Conservation (phyloP, 768 basidiomycete genomes). For the Termitomyces bulborhizus region DNA sequence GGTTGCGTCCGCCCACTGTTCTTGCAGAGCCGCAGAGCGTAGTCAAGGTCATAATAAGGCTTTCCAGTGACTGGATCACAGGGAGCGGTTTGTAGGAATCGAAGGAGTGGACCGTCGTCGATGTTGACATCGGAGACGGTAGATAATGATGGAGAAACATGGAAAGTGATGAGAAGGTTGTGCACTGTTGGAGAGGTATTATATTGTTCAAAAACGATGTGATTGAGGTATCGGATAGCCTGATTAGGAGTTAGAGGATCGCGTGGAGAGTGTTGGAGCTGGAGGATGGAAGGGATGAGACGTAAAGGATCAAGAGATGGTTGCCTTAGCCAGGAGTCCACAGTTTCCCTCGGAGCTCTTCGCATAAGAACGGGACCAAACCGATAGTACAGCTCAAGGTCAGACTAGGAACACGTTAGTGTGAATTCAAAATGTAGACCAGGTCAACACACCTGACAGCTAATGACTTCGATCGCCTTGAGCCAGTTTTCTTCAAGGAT, state of each 20-base stretch:
- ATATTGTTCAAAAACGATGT: constrained; percentile 75
- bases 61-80: constrained; percentile 75
- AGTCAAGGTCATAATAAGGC: constrained; percentile 96
- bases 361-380: constrained; percentile 86
- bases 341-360: constrained; percentile 80
- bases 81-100: constrained; percentile 80
- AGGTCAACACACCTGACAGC: constrained; percentile 61
- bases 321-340: constrained; percentile 90
- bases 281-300: constrained; percentile 85
- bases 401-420: constrained; percentile 41
- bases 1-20: constrained; percentile 73
- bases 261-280: constrained; percentile 65
- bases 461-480: constrained; percentile 87
- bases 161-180: constrained; percentile 89
- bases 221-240: constrained; percentile 83
- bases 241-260: constrained; percentile 78
- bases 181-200: constrained; percentile 85
- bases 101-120: constrained; percentile 73
- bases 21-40: constrained; percentile 90
- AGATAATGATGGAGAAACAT: constrained; percentile 50
- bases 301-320: constrained; percentile 72
- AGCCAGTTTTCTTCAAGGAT: constrained; percentile 88
- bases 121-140: constrained; percentile 25
- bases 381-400: constrained; percentile 87
- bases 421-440: background rate